phyloP scores from a whole-genome alignment of 768 basidiomycete genomes.

The Suillus discolor region DNA sequence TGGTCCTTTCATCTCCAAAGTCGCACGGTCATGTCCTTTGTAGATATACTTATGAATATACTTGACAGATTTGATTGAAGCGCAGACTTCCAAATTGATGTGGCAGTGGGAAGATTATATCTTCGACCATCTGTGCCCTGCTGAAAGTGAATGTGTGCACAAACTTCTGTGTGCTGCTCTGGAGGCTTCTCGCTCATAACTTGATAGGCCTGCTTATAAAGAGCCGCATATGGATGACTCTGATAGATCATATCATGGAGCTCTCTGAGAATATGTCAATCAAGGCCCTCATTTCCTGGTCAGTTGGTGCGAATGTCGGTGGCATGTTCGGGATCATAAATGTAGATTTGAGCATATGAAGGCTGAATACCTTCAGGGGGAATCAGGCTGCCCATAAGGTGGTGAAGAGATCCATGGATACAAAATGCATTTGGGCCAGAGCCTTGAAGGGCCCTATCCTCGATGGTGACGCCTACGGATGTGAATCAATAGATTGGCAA shows the following conservation, averaged over 20 bases:
- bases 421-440: conserved; percentile 37
- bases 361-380: conserved; percentile 25
- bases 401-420: conserved; percentile 39
- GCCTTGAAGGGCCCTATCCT: conserved; percentile 30
- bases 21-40: conserved; percentile 47
- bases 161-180: conserved; percentile 18
- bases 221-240: conserved; percentile 27
- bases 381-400: conserved; percentile 36
- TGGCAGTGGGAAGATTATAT: conserved; percentile 49
- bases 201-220: conserved; percentile 38
- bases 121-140: conserved; percentile 29
- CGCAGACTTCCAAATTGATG: conserved; percentile 46
- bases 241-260: conserved; percentile 28
- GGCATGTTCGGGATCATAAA: conserved; percentile 41
- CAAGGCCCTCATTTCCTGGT: conserved; percentile 25
- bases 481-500: too few species aligned
- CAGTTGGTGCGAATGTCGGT: conserved; percentile 23
- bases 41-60: conserved; percentile 53
- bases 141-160: conserved; percentile 12
- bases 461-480: conserved; percentile 35
- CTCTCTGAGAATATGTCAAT: conserved; percentile 19
- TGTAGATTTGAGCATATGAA: conserved; percentile 42
- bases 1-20: conserved; percentile 30
- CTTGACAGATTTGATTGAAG: conserved; percentile 41
- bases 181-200: conserved; percentile 25